Evolutionary conservation across 371 early-diverging fungal genomes (phyloP).

Genomic region (Fennellomyces sp.): DNA sequence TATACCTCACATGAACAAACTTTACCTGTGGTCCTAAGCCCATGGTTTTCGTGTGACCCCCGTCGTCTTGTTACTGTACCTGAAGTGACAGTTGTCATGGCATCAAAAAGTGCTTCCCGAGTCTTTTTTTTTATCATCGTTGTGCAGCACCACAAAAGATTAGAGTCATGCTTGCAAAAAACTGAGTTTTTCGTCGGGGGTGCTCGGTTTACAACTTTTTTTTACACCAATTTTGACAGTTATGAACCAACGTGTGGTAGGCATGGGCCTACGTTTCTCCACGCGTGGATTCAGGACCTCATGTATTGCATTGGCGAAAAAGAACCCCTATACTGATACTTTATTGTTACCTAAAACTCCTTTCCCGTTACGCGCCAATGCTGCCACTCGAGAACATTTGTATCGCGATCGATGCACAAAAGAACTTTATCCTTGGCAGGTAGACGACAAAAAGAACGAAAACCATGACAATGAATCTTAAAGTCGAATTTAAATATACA

Average conservation of each 20-base stretch:
- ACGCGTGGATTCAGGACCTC: not conserved
- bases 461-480: not conserved
- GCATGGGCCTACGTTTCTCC: not conserved
- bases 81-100: too few relatives aligned
- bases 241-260: constrained; percentile 1
- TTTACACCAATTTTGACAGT: not conserved
- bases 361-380: constrained; percentile 76
- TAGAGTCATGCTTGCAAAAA: too few relatives aligned
- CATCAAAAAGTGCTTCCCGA: too few relatives aligned
- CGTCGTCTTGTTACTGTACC: too few relatives aligned
- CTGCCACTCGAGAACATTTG: constrained; percentile 60
- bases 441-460: constrained; percentile 15
- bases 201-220: not conserved
- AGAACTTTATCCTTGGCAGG: constrained; percentile 81
- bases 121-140: too few relatives aligned
- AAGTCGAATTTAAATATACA: too few relatives aligned
- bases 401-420: constrained; percentile 70
- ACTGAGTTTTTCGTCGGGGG: too few relatives aligned
- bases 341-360: constrained; percentile 73
- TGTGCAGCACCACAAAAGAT: too few relatives aligned
- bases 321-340: constrained; percentile 61
- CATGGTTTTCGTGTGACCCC: too few relatives aligned
- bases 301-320: constrained; percentile 4
- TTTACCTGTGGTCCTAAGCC: too few relatives aligned
- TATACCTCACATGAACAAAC: too few relatives aligned